A percentile compares a stretch with the other conserved stretches of the same genome.
These are phyloP conservation scores for Wallacemonas collosoma DNA, from an alignment of 208 protist species.

Conservation along the genomic window DNA sequence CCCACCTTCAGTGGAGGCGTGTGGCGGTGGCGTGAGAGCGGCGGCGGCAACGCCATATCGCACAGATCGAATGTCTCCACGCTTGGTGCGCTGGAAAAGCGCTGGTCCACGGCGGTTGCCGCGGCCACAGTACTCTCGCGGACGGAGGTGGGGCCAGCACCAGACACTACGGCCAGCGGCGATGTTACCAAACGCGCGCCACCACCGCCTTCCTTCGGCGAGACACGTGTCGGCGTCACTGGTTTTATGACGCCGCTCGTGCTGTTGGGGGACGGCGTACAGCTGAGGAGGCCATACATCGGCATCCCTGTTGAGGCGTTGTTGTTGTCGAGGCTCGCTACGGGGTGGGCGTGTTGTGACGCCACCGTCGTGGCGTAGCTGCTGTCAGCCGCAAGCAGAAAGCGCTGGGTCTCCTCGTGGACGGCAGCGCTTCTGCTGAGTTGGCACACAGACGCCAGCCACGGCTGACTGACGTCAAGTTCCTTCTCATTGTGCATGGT, in stretches of 20 bases:
- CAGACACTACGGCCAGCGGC: no score
- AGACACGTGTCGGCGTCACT: not conserved
- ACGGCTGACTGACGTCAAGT: not conserved
- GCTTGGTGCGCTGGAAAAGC: no score
- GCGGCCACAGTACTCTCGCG: no score
- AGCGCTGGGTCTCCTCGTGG: not conserved
- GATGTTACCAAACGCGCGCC: not conserved
- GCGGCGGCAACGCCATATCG: conserved; percentile 51
- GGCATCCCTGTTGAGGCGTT: not conserved
- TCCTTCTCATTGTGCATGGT: not conserved
- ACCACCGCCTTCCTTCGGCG: not conserved
- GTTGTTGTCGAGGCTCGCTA: not conserved
- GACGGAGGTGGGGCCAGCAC: no score
- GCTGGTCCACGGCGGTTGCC: no score
- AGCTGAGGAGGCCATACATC: not conserved
- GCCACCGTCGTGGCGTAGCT: not conserved
- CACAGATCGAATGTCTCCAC: conserved; percentile 36
- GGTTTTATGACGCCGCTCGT: not conserved
- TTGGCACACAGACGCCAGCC: conserved; percentile 1
- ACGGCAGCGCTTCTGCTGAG: not conserved
- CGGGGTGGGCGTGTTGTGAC: not conserved
- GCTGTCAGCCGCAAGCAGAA: not conserved
- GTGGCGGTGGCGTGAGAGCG: conserved; percentile 43
- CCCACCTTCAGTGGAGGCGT: conserved; percentile 57
- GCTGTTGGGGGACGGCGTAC: not conserved